Conservation (phyloP, 2,329 filamentous ascomycete species). For the Nemania serpens region DNA sequence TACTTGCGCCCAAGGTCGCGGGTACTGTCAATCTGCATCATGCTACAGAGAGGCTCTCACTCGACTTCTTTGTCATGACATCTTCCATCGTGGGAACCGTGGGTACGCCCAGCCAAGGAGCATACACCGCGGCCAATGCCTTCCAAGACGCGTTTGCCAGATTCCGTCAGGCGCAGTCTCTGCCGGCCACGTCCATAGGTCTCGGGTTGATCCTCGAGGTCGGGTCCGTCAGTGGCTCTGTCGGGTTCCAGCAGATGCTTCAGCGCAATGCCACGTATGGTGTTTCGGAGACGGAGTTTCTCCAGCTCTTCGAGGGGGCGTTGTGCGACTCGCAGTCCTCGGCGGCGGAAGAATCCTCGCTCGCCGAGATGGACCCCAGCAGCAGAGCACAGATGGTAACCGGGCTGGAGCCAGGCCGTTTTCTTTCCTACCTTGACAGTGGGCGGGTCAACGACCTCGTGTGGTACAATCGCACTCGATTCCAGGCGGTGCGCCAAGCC, state of each 20-base stretch:
- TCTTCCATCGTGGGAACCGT: slow-evolving; percentile 27
- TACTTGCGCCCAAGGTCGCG: slow-evolving; percentile 17
- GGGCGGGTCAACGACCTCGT: slow-evolving; percentile 4
- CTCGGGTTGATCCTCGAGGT: slow-evolving; percentile 20
- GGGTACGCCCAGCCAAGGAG: slow-evolving; percentile 5
- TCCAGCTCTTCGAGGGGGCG: slow-evolving; percentile 16
- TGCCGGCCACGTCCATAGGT: slow-evolving; percentile 8
- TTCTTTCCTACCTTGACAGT: slow-evolving; percentile 7
- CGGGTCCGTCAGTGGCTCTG: slow-evolving; percentile 4
- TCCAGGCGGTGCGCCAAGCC: slow-evolving; percentile 8
- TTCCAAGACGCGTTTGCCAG: slow-evolving; percentile 21
- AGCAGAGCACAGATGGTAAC: slow-evolving; percentile 9
- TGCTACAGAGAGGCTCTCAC: slow-evolving; percentile 3
- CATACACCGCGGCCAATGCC: slow-evolving; percentile 13
- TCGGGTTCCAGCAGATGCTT: slow-evolving; percentile 6
- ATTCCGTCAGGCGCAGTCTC: not conserved
- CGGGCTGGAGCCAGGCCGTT: slow-evolving; percentile 13
- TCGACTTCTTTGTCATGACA: slow-evolving; percentile 26
- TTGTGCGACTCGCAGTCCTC: not conserved
- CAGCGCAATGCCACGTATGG: slow-evolving; percentile 14
- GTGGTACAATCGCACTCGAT: slow-evolving; percentile 15
- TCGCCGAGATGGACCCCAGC: not conserved
- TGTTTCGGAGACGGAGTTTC: slow-evolving; percentile 13
- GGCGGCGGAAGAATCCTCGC: not conserved
- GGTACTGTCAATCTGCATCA: slow-evolving; percentile 18